Evolutionary conservation across 805 yeast species (phyloP).

Genomic region (Ogataea trehalophila): DNA sequence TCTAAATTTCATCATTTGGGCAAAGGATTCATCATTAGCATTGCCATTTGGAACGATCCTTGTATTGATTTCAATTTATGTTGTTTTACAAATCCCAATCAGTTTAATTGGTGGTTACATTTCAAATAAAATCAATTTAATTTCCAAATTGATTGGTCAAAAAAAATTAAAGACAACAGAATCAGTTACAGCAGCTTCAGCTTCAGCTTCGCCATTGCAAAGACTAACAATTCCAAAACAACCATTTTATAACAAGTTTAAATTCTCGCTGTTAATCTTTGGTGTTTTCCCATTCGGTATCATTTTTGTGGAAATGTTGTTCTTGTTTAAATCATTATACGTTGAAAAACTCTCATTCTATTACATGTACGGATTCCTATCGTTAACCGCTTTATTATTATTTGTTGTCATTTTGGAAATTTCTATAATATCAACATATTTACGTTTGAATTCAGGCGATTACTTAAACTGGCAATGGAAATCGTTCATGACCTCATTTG

Average conservation of each 20-base stretch:
- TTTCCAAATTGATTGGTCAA: conserved; percentile 10
- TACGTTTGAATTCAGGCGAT: conserved; percentile 45
- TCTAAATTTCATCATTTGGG: conserved; percentile 70
- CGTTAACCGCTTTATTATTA: conserved; percentile 54
- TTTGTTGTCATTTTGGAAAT: conserved; percentile 64
- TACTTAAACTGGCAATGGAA: conserved; percentile 82
- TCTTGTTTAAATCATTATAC: conserved; percentile 74
- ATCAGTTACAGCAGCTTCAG: conserved; percentile 8
- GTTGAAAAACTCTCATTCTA: conserved; percentile 73
- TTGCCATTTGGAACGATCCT: conserved; percentile 75
- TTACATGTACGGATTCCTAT: conserved; percentile 74
- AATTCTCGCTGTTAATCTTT: conserved; percentile 40
- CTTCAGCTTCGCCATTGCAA: too few species aligned
- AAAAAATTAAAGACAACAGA: conserved; percentile 8
- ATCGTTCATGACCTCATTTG: conserved; percentile 61
- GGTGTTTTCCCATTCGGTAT: conserved; percentile 78
- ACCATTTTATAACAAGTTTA: conserved; percentile 31
- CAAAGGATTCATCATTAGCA: conserved; percentile 67
- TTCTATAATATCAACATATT: conserved; percentile 63
- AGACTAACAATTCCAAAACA: conserved; percentile 23
- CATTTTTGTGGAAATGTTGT: conserved; percentile 72
- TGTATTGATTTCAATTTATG: conserved; percentile 52
- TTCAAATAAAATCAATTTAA: conserved; percentile 23
- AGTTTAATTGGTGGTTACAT: conserved; percentile 66
- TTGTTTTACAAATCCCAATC: conserved; percentile 67